Conservation (phyloP, 148 eudicot genomes). For the Chenopodium berlandieri region DNA sequence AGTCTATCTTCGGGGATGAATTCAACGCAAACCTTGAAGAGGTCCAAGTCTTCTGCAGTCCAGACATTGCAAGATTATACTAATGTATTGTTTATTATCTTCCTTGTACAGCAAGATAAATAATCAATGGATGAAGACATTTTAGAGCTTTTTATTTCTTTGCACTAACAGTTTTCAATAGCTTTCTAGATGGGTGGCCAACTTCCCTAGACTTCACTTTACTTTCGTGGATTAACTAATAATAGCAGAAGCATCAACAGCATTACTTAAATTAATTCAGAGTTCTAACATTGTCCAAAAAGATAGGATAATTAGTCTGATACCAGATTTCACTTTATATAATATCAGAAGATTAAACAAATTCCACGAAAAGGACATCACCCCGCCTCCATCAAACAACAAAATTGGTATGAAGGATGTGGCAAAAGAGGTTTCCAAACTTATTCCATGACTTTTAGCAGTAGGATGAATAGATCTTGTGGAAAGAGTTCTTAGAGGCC, state of each 20-base stretch:
- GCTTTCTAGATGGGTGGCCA: conserved; percentile 12
- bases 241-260: not conserved
- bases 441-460: conserved; percentile 24
- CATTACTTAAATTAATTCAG: not conserved
- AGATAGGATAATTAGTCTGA: conserved; percentile 3
- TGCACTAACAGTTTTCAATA: not conserved
- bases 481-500: conserved; percentile 20
- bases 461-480: conserved; percentile 29
- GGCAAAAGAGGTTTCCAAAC: conserved; percentile 9
- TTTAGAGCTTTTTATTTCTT: conserved; percentile 9
- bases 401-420: conserved; percentile 10
- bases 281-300: conserved; percentile 14
- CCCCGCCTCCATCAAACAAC: conserved; percentile 2
- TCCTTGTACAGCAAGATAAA: not conserved
- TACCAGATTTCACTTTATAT: not conserved
- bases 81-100: conserved; percentile 18
- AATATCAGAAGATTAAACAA: conserved; percentile 10
- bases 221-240: not conserved
- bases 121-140: conserved; percentile 9
- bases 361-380: conserved; percentile 12
- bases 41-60: conserved; percentile 81
- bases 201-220: conserved; percentile 9
- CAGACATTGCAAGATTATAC: conserved; percentile 76
- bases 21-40: conserved; percentile 51
- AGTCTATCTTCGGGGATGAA: conserved; percentile 80